These are phyloP conservation scores for Aspergillus cristatus DNA, from an alignment of 495 filamentous ascomycete genomes.

Conservation along the genomic window DNA sequence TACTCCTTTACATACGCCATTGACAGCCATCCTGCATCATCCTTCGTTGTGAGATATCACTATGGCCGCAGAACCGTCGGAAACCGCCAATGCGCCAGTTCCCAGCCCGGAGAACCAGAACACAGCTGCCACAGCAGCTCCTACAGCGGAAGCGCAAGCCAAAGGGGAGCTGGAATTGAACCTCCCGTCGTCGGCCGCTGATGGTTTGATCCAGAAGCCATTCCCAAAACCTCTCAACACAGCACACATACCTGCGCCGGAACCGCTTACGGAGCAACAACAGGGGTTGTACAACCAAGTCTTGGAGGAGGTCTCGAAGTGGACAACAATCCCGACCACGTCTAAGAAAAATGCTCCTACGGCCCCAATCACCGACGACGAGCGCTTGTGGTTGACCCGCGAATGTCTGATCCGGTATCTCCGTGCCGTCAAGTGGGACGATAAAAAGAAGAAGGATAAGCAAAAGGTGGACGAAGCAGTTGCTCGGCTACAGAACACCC, in stretches of 20 bases:
- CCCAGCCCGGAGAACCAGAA: no score
- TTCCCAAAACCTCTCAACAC: constrained; percentile 51
- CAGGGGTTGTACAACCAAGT: constrained; percentile 71
- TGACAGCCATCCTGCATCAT: no score
- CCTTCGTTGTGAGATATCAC: no score
- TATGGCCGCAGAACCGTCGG: constrained; percentile 2
- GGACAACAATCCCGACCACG: constrained; percentile 60
- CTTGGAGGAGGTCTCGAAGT: constrained; percentile 54
- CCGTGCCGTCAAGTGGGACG: constrained; percentile 87
- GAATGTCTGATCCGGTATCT: constrained; percentile 92
- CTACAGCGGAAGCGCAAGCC: constrained; percentile 5
- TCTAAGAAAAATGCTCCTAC: constrained; percentile 47
- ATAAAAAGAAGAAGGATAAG: no score
- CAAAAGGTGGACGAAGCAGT: constrained; percentile 62
- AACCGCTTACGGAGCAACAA: constrained; percentile 64
- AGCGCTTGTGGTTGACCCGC: constrained; percentile 81
- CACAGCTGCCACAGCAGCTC: constrained; percentile 1
- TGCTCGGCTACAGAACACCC: constrained; percentile 65
- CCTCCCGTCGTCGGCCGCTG: constrained; percentile 36
- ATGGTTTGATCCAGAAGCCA: constrained; percentile 56
- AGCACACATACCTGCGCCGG: constrained; percentile 42
- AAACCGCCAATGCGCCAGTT: not conserved
- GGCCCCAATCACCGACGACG: constrained; percentile 62
- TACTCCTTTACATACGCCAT: no score
- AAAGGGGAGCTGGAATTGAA: constrained; percentile 23